Evolutionary conservation across 345 rosid species (phyloP).

Genomic region (Viola odorata): DNA sequence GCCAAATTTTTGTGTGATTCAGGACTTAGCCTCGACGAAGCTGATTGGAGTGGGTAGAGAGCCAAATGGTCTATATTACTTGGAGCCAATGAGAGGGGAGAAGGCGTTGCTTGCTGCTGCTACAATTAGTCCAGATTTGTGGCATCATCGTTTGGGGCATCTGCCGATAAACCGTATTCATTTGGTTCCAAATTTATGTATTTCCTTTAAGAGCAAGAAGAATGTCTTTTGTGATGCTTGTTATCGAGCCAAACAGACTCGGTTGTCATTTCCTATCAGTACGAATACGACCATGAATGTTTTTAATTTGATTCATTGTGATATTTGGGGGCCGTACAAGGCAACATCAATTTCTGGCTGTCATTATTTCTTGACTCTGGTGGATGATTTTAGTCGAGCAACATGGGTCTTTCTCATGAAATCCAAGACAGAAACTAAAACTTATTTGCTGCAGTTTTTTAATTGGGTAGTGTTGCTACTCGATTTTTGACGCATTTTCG

Average conservation of each 20-base stretch:
- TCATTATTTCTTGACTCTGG: not conserved
- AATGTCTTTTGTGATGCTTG: not conserved
- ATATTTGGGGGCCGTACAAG: not conserved
- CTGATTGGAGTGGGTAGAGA: slow-evolving; percentile 13
- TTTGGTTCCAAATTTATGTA: not conserved
- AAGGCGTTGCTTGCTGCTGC: not conserved
- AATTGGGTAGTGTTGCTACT: no score
- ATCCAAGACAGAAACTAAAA: not conserved
- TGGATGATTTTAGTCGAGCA: slow-evolving; percentile 4
- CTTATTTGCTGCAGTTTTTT: not conserved
- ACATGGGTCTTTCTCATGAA: not conserved
- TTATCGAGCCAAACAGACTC: not conserved
- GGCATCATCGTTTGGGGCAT: not conserved
- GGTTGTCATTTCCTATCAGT: not conserved
- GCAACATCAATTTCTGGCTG: not conserved
- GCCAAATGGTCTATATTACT: not conserved
- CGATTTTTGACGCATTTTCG: no score
- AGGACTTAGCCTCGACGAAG: slow-evolving; percentile 10
- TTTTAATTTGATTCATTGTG: not conserved
- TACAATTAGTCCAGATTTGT: no score
- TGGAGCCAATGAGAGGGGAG: not conserved
- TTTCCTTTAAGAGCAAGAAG: no score
- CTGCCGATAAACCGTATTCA: not conserved
- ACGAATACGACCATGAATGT: not conserved
- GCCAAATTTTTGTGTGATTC: not conserved